phyloP scores from a whole-genome alignment of 2,329 filamentous ascomycete species.

The Tolypocladium guangdongense region DNA sequence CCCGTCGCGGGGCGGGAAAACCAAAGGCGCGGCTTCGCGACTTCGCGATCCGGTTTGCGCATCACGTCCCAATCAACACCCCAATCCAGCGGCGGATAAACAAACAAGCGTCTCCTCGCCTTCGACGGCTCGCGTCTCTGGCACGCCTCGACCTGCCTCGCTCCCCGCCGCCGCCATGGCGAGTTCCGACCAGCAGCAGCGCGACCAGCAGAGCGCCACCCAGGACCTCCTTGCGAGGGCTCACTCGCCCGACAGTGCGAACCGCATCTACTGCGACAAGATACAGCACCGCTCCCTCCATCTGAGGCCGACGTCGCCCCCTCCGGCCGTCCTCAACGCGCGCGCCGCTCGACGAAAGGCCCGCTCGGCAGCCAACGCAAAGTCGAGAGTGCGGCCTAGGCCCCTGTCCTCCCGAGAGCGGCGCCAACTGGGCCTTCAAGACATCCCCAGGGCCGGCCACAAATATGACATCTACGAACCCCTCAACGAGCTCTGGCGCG shows the following conservation, averaged over 20 bases:
- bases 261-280: conserved; percentile 68
- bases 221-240: conserved; percentile 63
- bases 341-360: conserved; percentile 45
- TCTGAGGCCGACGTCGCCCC: conserved; percentile 65
- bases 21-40: neutral
- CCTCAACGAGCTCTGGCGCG: conserved; percentile 68
- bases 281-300: conserved; percentile 73
- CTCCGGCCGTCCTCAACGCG: conserved; percentile 39
- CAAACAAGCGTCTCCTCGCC: too few relatives aligned
- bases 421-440: conserved; percentile 60
- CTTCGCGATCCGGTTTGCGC: too few relatives aligned
- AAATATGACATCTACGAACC: conserved; percentile 65
- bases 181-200: conserved; percentile 2
- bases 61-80: too few relatives aligned
- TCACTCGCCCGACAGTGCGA: conserved; percentile 62
- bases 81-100: too few relatives aligned
- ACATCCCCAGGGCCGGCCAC: conserved; percentile 54
- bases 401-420: conserved; percentile 76
- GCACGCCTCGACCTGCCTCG: neutral
- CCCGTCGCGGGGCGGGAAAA: neutral
- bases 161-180: conserved; percentile 18
- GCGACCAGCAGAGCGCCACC: conserved; percentile 29
- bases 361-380: conserved; percentile 32
- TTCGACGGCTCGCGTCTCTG: neutral
- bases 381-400: conserved; percentile 40